A percentile compares a stretch with the other conserved stretches of the same genome.
These are phyloP conservation scores for Fomitiporia mediterranea DNA, from an alignment of 1,284 basidiomycete species.

Conservation along the genomic window DNA sequence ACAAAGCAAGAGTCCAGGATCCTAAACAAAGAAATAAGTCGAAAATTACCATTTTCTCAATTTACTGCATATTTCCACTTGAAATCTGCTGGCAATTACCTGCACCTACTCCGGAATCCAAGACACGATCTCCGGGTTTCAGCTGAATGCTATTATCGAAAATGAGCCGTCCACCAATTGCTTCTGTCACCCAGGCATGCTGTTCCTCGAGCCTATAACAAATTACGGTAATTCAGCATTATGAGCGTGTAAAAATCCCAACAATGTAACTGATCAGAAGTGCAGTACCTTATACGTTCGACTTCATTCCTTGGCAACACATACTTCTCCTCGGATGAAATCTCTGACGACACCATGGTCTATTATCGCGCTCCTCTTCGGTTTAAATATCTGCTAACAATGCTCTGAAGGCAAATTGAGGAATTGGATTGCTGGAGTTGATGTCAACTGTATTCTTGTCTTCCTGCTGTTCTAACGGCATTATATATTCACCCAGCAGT, in stretches of 20 bases:
- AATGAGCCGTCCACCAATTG: constrained; percentile 9
- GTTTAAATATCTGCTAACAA: no score
- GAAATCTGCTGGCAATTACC: not conserved
- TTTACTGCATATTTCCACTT: not conserved
- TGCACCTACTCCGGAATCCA: constrained; percentile 16
- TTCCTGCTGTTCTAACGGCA: no score
- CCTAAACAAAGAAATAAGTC: constrained; percentile 1
- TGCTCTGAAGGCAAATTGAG: no score
- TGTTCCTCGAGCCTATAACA: constrained; percentile 6
- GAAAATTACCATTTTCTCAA: no score
- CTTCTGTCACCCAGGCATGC: constrained; percentile 7
- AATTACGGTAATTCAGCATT: no score
- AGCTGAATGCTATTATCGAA: constrained; percentile 3
- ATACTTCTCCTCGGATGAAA: not conserved
- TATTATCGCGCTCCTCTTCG: no score
- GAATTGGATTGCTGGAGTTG: no score
- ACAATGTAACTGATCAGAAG: not conserved
- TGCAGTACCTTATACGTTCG: not conserved
- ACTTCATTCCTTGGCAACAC: not conserved
- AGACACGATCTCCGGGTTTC: not conserved
- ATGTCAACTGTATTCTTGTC: no score
- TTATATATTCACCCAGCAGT: no score
- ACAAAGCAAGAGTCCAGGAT: constrained; percentile 15
- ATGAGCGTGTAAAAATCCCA: no score
- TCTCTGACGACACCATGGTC: no score